Conservation (phyloP, 176 grass and related monocot genomes). For the Eleusine indica region DNA sequence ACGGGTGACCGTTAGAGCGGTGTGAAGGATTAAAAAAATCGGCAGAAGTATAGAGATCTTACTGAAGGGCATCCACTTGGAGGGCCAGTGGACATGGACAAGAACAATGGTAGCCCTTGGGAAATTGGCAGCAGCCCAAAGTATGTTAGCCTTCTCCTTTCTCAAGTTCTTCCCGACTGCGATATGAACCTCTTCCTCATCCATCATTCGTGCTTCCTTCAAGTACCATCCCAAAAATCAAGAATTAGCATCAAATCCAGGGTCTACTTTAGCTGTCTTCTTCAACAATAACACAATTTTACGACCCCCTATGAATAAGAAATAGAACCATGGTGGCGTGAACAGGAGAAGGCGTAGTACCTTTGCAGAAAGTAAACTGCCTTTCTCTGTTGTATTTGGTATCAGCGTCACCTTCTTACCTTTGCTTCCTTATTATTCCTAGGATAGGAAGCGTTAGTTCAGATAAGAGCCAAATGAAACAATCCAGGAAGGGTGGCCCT, state of each 20-base stretch:
- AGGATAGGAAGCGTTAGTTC: conserved; percentile 29
- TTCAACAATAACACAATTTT: background rate
- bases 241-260: conserved; percentile 13
- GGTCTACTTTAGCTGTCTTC: conserved; percentile 27
- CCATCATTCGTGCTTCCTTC: conserved; percentile 40
- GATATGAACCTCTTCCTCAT: conserved; percentile 53
- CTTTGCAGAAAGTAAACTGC: conserved; percentile 34
- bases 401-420: background rate
- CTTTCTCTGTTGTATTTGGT: conserved; percentile 17
- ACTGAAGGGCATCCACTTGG: conserved; percentile 70
- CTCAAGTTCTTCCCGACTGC: conserved; percentile 42
- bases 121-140: conserved; percentile 52
- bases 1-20: background rate
- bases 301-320: background rate
- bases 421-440: conserved; percentile 29
- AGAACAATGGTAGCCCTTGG: conserved; percentile 56
- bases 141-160: conserved; percentile 59
- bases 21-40: background rate
- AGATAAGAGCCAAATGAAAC: conserved; percentile 13
- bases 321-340: background rate
- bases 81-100: conserved; percentile 67
- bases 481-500: conserved; percentile 1
- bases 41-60: conserved; percentile 43
- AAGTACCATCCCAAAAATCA: conserved; percentile 3
- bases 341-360: conserved; percentile 14